These are phyloP conservation scores for Scytalidium sp. DNA, from an alignment of 2,329 filamentous ascomycete species.

Conservation along the genomic window DNA sequence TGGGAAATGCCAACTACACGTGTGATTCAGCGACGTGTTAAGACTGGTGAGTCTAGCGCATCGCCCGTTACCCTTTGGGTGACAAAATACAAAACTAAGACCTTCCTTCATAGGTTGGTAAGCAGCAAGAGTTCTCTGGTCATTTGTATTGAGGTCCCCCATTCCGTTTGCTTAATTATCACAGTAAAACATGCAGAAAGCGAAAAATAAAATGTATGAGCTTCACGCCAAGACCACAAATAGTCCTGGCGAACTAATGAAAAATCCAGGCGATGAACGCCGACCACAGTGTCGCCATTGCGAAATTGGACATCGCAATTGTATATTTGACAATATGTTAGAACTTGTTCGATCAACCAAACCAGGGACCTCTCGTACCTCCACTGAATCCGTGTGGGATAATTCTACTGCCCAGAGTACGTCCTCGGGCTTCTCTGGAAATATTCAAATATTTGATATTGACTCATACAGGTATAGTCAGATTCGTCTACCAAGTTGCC, in stretches of 20 bases:
- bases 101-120: background rate
- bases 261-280: background rate
- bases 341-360: background rate
- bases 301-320: background rate
- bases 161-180: background rate
- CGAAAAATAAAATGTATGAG: background rate
- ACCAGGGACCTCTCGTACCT: background rate
- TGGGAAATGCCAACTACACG: background rate
- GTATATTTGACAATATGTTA: background rate
- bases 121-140: background rate
- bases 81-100: background rate
- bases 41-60: background rate
- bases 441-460: too few species aligned
- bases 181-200: background rate
- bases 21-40: background rate
- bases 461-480: too few species aligned
- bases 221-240: background rate
- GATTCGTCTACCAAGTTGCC: too few species aligned
- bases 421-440: background rate
- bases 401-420: background rate
- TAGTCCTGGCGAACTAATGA: background rate
- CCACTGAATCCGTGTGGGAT: background rate
- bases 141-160: background rate
- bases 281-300: background rate
- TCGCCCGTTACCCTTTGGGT: background rate